Percentiles rank a stretch among this genome's conserved stretches.
phyloP scores from a whole-genome alignment of 2,329 filamentous ascomycete genomes.

The Macrophomina pseudophaseolina region DNA sequence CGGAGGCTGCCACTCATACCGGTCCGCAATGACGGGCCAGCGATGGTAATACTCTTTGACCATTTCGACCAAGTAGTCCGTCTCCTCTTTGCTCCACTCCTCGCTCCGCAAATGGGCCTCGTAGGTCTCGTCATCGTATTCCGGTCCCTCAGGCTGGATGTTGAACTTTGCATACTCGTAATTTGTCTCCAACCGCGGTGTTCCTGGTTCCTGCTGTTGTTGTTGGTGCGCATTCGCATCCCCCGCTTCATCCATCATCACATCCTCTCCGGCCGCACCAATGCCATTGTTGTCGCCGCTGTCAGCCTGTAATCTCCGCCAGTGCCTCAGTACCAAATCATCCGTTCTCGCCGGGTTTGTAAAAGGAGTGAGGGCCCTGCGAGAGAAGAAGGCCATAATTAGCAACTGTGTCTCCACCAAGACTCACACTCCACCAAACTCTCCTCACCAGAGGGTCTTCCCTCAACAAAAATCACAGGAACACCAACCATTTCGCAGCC shows the following conservation, averaged over 20 bases:
- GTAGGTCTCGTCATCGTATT: conserved; percentile 89
- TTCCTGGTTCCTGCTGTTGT: conserved; percentile 24
- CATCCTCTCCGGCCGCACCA: conserved; percentile 40
- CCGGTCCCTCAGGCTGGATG: conserved; percentile 75
- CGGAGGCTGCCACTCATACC: conserved; percentile 74
- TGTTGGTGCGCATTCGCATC: not conserved
- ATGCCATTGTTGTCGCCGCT: conserved; percentile 30
- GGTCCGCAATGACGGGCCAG: conserved; percentile 90
- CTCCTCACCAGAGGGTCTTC: not conserved
- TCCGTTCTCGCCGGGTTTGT: conserved; percentile 78
- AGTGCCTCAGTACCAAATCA: conserved; percentile 75
- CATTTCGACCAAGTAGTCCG: conserved; percentile 82
- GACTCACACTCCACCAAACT: not conserved
- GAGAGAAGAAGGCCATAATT: not conserved
- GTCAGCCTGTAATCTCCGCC: conserved; percentile 66
- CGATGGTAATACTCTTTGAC: conserved; percentile 81
- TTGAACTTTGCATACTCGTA: conserved; percentile 85
- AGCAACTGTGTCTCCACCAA: not conserved
- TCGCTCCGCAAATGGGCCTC: conserved; percentile 71
- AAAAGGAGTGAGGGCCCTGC: conserved; percentile 60
- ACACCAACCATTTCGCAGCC: conserved; percentile 45
- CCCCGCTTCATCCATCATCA: conserved; percentile 39
- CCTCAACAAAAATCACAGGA: not conserved
- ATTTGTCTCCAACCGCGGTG: conserved; percentile 50
- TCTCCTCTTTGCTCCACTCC: conserved; percentile 92